Evolutionary conservation across 1,284 basidiomycete species (phyloP).

Genomic region (Ustilago nuda): DNA sequence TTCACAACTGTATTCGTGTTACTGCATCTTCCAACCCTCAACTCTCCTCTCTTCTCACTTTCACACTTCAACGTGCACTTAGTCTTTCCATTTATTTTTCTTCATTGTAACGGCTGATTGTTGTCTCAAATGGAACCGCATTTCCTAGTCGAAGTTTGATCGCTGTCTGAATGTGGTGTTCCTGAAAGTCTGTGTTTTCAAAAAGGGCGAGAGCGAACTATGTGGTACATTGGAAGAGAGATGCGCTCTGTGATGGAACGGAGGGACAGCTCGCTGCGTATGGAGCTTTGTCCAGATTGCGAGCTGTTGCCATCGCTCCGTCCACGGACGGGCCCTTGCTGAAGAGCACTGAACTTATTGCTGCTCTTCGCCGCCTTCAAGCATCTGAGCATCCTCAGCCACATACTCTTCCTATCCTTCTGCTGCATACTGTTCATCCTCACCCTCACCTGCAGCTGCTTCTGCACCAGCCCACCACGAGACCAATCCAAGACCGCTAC

Average conservation of each 20-base stretch:
- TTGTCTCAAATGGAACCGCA: conserved; percentile 24
- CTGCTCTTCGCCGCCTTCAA: conserved; percentile 9
- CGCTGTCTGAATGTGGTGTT: not conserved
- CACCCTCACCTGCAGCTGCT: conserved; percentile 54
- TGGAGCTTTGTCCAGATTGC: conserved; percentile 15
- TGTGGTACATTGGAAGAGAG: not conserved
- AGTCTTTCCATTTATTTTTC: conserved; percentile 2
- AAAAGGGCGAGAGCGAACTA: not conserved
- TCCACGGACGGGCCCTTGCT: not conserved
- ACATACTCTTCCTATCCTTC: conserved; percentile 11
- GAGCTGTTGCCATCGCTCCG: conserved; percentile 2
- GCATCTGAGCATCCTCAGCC: conserved; percentile 1
- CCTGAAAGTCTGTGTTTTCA: not conserved
- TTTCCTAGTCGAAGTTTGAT: conserved; percentile 6
- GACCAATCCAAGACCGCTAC: conserved; percentile 82
- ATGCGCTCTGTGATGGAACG: not conserved
- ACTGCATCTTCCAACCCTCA: conserved; percentile 3
- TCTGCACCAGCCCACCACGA: conserved; percentile 73
- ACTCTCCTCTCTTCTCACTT: not conserved
- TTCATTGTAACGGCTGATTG: conserved; percentile 45
- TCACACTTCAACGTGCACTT: not conserved
- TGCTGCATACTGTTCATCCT: conserved; percentile 7
- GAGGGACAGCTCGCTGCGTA: conserved; percentile 21
- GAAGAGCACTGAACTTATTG: not conserved
- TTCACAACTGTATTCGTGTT: conserved; percentile 6